Base-by-base conservation (phyloP, 2,329 filamentous ascomycete species). In the Talaromyces sp. region DNA sequence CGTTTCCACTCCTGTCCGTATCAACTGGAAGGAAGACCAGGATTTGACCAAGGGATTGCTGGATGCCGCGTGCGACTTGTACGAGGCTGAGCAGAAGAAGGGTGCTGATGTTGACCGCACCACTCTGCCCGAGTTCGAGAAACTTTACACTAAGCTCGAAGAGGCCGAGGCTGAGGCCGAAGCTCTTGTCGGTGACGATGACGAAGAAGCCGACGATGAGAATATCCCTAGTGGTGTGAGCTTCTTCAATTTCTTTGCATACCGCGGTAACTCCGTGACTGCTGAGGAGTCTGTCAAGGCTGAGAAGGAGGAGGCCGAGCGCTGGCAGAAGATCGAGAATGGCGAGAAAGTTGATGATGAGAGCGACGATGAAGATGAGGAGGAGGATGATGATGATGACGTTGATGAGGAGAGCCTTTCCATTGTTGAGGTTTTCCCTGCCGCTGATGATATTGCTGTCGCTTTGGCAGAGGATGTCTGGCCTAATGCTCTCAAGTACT, bases 181-280 rank as follows among this genome's bases (percentile, higher is more conserved):
- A 58, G 57, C 60, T 1, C 52, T 54, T 17, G n/a, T 56, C 13
- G 61, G 59, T 2, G 69, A 68, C 11, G 64, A 70, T 8, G 65
- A 71, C 13, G 66, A 70, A 5, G 67, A 68, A 15, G 69, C 70
- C 13, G 70, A 73, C 13, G 74, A 74, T 13, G 71, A 75, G 37
- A 68, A 73, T 22, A 66, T 71, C 11, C 70, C 77, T 58, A 15
- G 15, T 46, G 85, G 82, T 5, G 70, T 86, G 53, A 91, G 87
- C 75, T 96, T 97, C 81, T 97, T 97, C 71, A 84, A 86, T 59
- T 94, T 88, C 83, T 97, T 97, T 72, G 89, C 88, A 56, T 97
- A 87, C 78, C 84, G 81, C 62, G 89, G 85, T 63, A 78, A 83
- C 63, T 84, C 83, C 67, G 77, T 96, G 65, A 84, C 82, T 48